These are phyloP conservation scores for Pyrenophora tritici-repentis DNA, from an alignment of 2,329 filamentous ascomycete genomes.

Conservation along the genomic window DNA sequence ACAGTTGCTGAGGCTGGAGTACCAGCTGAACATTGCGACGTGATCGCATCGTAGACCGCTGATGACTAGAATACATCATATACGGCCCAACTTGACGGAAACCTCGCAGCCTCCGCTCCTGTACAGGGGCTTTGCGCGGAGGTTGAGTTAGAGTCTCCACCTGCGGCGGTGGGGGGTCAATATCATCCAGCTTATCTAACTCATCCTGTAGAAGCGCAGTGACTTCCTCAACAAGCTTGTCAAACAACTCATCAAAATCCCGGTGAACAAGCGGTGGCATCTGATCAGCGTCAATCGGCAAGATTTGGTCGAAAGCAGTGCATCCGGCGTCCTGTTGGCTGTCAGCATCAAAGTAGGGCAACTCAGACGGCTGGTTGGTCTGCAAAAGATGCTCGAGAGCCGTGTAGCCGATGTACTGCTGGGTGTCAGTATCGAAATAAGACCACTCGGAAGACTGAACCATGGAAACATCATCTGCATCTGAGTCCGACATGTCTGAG, in stretches of 20 bases:
- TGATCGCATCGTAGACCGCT: not conserved
- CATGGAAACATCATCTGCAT: not conserved
- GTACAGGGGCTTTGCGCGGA: too few relatives aligned
- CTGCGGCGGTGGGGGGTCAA: not conserved
- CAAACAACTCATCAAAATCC: not conserved
- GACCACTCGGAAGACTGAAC: too few relatives aligned
- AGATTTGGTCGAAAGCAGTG: not conserved
- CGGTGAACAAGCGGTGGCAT: not conserved
- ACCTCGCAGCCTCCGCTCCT: too few relatives aligned
- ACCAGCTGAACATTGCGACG: not conserved
- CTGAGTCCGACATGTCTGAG: constrained; percentile 3
- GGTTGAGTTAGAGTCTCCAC: too few relatives aligned
- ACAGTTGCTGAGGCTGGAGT: not conserved
- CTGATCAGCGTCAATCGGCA: too few relatives aligned
- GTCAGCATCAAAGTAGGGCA: constrained; percentile 9
- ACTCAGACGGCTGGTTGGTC: not conserved
- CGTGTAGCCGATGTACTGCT: too few relatives aligned
- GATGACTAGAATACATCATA: not conserved
- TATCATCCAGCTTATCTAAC: not conserved
- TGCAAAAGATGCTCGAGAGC: not conserved
- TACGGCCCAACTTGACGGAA: too few relatives aligned
- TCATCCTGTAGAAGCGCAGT: too few relatives aligned
- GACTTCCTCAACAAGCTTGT: too few relatives aligned
- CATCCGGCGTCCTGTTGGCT: constrained; percentile 4
- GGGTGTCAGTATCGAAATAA: too few relatives aligned